Percentiles rank a stretch among this genome's conserved stretches.
Evolutionary conservation across 225 moss, liverwort and hornwort species (phyloP).

Genomic region (Ulota crispa): DNA sequence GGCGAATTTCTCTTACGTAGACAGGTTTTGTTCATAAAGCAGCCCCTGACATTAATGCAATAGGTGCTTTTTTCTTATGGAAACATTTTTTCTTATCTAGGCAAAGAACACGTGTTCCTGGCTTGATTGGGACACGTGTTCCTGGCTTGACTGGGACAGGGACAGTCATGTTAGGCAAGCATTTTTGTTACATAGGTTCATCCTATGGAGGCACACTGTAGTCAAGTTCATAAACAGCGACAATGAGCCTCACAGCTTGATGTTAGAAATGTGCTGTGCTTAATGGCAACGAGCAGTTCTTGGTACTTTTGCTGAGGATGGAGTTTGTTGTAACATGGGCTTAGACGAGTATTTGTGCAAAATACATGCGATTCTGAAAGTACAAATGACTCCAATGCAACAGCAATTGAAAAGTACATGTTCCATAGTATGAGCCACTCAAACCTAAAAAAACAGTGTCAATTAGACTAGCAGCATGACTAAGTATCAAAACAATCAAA

Average conservation of each 20-base stretch:
- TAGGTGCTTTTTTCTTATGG: no score
- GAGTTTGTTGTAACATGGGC: not conserved
- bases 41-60: no score
- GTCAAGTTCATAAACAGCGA: conserved; percentile 4
- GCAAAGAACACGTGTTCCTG: no score
- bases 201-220: no score
- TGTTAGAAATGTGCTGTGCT: conserved; percentile 11
- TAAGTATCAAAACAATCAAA: not conserved
- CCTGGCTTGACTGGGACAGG: no score
- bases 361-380: no score
- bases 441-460: not conserved
- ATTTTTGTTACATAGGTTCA: no score
- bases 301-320: not conserved
- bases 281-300: conserved; percentile 12
- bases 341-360: not conserved
- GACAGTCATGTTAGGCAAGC: no score
- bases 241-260: conserved; percentile 14
- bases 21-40: no score
- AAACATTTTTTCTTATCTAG: no score
- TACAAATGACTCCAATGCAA: not conserved
- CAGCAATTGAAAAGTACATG: not conserved
- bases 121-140: no score
- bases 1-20: no score
- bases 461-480: not conserved
- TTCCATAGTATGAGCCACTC: not conserved